These are phyloP conservation scores for Grigorovia humatica DNA, from an alignment of 805 yeast species.

Conservation along the genomic window DNA sequence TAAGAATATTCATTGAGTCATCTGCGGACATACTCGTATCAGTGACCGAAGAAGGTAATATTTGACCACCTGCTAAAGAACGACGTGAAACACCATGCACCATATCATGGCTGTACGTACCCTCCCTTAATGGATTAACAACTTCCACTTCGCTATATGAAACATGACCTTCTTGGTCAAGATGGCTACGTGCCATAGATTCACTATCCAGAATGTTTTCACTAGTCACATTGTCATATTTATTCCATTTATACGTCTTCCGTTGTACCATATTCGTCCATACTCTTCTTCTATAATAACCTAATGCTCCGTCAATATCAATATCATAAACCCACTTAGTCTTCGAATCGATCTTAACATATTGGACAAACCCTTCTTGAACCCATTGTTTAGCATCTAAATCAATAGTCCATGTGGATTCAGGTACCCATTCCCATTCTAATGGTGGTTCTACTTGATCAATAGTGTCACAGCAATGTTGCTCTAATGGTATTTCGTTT, in stretches of 20 bases:
- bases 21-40: not conserved
- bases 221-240: not conserved
- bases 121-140: slow-evolving; percentile 13
- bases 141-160: slow-evolving; percentile 8
- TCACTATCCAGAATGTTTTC: not conserved
- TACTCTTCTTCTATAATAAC: slow-evolving; percentile 48
- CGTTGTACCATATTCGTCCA: slow-evolving; percentile 34
- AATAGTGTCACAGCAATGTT: slow-evolving; percentile 12
- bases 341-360: slow-evolving; percentile 55
- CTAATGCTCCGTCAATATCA: slow-evolving; percentile 23
- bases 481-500: slow-evolving; percentile 15
- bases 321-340: slow-evolving; percentile 82
- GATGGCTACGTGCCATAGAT: not conserved
- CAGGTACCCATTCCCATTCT: slow-evolving; percentile 43
- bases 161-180: not conserved
- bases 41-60: not conserved
- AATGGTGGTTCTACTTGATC: slow-evolving; percentile 44
- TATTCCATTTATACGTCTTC: not conserved
- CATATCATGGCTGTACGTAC: slow-evolving; percentile 4
- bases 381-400: slow-evolving; percentile 59
- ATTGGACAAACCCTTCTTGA: slow-evolving; percentile 37
- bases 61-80: slow-evolving; percentile 16
- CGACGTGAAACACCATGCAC: slow-evolving; percentile 18
- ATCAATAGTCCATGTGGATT: slow-evolving; percentile 57
- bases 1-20: not conserved